Evolutionary conservation across 805 yeast species (phyloP).

Genomic region (Yarrowia sp.): DNA sequence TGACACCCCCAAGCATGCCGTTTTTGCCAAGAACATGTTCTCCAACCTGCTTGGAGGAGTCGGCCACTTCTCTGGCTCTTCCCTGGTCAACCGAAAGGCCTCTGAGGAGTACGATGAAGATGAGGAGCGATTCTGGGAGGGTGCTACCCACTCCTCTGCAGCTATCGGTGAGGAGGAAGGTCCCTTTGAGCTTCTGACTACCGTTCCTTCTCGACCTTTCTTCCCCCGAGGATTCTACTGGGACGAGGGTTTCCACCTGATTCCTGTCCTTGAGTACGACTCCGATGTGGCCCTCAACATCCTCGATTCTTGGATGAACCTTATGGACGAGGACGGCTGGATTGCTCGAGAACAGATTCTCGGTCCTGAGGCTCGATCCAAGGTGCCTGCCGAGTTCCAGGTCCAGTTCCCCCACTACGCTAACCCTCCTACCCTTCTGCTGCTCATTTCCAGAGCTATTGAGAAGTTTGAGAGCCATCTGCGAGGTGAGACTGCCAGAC

Average conservation of each 20-base stretch:
- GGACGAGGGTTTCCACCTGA: constrained; percentile 97
- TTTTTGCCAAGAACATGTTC: constrained; percentile 77
- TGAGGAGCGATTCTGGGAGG: constrained; percentile 56
- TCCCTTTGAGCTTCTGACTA: constrained; percentile 75
- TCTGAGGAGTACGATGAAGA: constrained; percentile 73
- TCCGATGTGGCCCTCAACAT: constrained; percentile 81
- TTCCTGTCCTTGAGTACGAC: constrained; percentile 83
- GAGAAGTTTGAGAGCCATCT: constrained; percentile 47
- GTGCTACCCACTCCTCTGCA: constrained; percentile 40
- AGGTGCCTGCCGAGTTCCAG: constrained; percentile 83
- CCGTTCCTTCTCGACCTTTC: constrained; percentile 91
- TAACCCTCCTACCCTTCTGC: constrained; percentile 92
- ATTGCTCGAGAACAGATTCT: constrained; percentile 93
- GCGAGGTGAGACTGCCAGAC: constrained; percentile 7
- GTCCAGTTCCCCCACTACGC: constrained; percentile 90
- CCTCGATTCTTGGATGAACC: constrained; percentile 81
- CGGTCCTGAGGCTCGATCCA: constrained; percentile 87
- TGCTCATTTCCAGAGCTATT: constrained; percentile 60
- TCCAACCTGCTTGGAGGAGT: constrained; percentile 90
- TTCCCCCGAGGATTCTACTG: constrained; percentile 97
- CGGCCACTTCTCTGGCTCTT: constrained; percentile 85
- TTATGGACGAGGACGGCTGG: constrained; percentile 94
- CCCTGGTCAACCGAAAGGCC: constrained; percentile 76
- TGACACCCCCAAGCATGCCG: constrained; percentile 52
- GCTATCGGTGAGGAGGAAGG: constrained; percentile 59